These are phyloP conservation scores for Macrolepiota fuliginosa DNA, from an alignment of 768 basidiomycete species.

Conservation along the genomic window DNA sequence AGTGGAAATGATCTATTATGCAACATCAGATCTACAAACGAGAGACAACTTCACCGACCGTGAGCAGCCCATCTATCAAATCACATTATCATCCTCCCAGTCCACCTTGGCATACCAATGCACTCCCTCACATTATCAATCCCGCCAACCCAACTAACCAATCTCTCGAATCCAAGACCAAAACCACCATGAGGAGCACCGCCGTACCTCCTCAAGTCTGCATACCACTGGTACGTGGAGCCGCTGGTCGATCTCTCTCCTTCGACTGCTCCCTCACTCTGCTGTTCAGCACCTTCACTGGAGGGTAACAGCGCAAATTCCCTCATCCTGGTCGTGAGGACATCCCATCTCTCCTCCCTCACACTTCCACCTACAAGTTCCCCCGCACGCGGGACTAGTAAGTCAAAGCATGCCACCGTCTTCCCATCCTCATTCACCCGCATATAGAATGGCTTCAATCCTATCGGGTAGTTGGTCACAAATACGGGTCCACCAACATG, in stretches of 20 bases:
- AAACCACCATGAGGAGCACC: constrained; percentile 93
- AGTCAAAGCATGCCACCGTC: constrained; percentile 89
- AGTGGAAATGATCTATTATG: not conserved
- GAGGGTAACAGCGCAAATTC: constrained; percentile 23
- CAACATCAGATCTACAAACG: not conserved
- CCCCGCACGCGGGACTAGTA: constrained; percentile 84
- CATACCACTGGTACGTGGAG: constrained; percentile 62
- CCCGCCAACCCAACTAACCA: constrained; percentile 85
- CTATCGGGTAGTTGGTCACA: constrained; percentile 83
- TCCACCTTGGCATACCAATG: constrained; percentile 89
- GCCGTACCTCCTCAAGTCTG: constrained; percentile 81
- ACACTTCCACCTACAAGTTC: constrained; percentile 93
- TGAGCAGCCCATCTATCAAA: not conserved
- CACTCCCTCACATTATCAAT: constrained; percentile 92
- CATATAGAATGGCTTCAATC: constrained; percentile 97
- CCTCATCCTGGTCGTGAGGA: constrained; percentile 51
- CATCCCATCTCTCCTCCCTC: constrained; percentile 68
- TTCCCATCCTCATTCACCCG: constrained; percentile 51
- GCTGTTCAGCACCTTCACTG: constrained; percentile 24
- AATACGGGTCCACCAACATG: constrained; percentile 78
- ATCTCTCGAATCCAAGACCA: constrained; percentile 92
- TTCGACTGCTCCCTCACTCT: not conserved
- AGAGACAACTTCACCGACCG: not conserved
- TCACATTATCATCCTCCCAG: constrained; percentile 71
- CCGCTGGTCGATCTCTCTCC: constrained; percentile 15